Conservation (phyloP, 306 rosid genomes). For the Malus domestica region DNA sequence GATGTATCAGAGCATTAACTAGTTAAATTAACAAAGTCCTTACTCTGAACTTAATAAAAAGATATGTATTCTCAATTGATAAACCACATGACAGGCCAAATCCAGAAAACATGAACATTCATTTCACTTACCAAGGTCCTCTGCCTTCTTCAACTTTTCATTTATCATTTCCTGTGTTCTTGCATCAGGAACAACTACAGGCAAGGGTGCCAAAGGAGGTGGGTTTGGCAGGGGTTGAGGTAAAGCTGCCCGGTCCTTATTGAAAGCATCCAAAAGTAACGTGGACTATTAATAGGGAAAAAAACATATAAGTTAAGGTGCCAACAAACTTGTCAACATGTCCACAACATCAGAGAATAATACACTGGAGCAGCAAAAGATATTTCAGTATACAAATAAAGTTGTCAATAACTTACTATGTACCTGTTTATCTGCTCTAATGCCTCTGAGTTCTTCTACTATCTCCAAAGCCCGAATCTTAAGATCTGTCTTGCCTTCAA, state of each 20-base stretch:
- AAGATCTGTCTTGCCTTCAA: constrained; percentile 90
- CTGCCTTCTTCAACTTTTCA: constrained; percentile 96
- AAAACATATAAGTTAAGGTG: background rate
- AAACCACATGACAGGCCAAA: background rate
- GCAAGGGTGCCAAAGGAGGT: constrained; percentile 81
- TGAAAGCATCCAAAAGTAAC: constrained; percentile 93
- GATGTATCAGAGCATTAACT: background rate
- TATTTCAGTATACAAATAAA: background rate
- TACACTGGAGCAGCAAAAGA: background rate
- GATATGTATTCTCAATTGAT: background rate
- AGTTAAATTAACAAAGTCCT: background rate
- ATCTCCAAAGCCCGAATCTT: constrained; percentile 87
- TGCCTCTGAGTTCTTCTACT: constrained; percentile 83
- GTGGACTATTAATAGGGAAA: constrained; percentile 46
- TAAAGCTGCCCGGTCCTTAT: constrained; percentile 92
- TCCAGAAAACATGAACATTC: background rate
- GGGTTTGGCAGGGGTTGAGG: constrained; percentile 94
- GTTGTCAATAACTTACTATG: background rate
- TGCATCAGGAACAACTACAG: constrained; percentile 77
- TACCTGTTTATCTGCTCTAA: constrained; percentile 96
- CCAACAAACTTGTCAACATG: background rate
- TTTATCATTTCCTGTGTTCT: constrained; percentile 96
- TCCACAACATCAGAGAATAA: constrained; percentile 6
- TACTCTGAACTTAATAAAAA: background rate
- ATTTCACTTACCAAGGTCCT: constrained; percentile 78